A percentile compares a stretch with the other conserved stretches of the same genome.
phyloP scores from a whole-genome alignment of 345 rosid genomes.

The Populus tremula region DNA sequence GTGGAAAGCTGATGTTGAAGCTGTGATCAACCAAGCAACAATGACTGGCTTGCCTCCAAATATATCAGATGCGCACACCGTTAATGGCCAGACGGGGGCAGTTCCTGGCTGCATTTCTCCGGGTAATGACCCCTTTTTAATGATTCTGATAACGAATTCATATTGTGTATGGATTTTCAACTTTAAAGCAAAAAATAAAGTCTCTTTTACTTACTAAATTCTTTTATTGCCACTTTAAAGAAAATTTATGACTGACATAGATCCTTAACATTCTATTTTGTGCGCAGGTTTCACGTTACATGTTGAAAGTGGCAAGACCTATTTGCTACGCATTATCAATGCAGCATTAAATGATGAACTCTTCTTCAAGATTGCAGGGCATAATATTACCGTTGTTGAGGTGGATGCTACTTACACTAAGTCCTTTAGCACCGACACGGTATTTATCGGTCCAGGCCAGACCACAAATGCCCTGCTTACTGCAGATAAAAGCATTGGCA shows the following conservation, averaged over 20 bases:
- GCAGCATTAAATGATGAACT: conserved; percentile 77
- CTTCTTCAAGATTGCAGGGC: conserved; percentile 67
- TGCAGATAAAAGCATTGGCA: conserved; percentile 40
- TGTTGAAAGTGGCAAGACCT: conserved; percentile 55
- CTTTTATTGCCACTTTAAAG: background rate
- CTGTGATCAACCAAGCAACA: conserved; percentile 46
- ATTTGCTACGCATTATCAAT: conserved; percentile 54
- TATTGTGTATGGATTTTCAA: background rate
- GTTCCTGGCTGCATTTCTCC: conserved; percentile 49
- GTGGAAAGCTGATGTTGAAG: conserved; percentile 81
- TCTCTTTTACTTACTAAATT: background rate
- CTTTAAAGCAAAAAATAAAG: background rate
- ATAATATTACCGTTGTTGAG: conserved; percentile 62
- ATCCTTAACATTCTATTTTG: background rate
- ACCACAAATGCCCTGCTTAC: conserved; percentile 67
- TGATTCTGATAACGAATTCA: background rate
- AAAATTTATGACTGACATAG: background rate
- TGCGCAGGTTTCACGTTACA: conserved; percentile 43
- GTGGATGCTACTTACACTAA: conserved; percentile 63
- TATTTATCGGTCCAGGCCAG: conserved; percentile 72
- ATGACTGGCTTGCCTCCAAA: conserved; percentile 59
- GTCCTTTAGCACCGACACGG: conserved; percentile 46
- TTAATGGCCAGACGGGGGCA: conserved; percentile 67
- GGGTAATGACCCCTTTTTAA: conserved; percentile 35
- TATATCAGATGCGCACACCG: conserved; percentile 69